Percentiles rank a stretch among this genome's conserved stretches.
phyloP scores from a whole-genome alignment of 2,329 filamentous ascomycete genomes.

The Hypoxylon sp. region DNA sequence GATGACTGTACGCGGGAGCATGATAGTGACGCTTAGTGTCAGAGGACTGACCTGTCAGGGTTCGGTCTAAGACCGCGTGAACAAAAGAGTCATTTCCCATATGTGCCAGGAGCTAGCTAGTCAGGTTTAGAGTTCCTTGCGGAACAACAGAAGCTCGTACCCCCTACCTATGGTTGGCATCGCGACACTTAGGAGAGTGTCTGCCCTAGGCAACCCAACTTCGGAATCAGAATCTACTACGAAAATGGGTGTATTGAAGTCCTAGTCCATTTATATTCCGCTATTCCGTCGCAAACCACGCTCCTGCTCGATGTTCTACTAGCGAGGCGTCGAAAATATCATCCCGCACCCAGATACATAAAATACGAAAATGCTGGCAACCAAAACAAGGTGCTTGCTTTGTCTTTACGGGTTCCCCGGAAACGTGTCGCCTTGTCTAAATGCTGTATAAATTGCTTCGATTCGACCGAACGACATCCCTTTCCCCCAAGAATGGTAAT shows the following conservation, averaged over 20 bases:
- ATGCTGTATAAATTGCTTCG: constrained; percentile 20
- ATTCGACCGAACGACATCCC: constrained; percentile 16
- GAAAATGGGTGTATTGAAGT: not conserved
- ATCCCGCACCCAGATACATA: constrained; percentile 11
- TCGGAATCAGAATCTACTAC: not conserved
- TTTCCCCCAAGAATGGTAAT: constrained; percentile 13
- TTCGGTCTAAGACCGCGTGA: too few species aligned
- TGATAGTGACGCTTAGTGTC: constrained; percentile 38
- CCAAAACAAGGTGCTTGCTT: constrained; percentile 1
- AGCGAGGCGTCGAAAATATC: constrained; percentile 8
- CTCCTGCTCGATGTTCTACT: not conserved
- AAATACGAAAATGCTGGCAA: not conserved
- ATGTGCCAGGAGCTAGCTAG: too few species aligned
- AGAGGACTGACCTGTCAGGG: too few species aligned
- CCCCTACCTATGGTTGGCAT: too few species aligned
- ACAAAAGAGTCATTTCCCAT: too few species aligned
- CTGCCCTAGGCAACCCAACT: not conserved
- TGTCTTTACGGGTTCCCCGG: constrained; percentile 2
- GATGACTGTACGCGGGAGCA: constrained; percentile 48
- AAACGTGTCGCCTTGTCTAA: constrained; percentile 7
- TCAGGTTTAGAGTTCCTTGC: too few species aligned
- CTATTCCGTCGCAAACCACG: not conserved
- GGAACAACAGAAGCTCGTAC: too few species aligned
- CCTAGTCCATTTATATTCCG: not conserved
- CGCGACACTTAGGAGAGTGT: constrained; percentile 22